Evolutionary conservation across 805 yeast genomes (phyloP), one percentile per base, ranked within the genome.

Genomic region (Cyberlindnera sargentensis): DNA sequence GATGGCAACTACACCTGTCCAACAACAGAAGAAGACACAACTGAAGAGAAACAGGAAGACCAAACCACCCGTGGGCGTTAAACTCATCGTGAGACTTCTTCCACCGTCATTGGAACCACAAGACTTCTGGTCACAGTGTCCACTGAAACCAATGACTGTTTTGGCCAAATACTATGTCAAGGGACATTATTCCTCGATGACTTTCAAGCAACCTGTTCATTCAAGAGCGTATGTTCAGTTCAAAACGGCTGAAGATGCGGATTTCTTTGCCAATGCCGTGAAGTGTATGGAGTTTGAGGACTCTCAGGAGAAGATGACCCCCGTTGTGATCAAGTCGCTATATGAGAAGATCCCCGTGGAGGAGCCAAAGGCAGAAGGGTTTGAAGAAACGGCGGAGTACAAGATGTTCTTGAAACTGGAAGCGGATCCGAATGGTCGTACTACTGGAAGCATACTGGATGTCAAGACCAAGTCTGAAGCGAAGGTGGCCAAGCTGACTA

Each of bases 191-290:
- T 60, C 74, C 0, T 36, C 41, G 1, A 61, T 59, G 20, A 70
- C 71, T 1, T 72, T 64, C 46, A 70, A 69, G 35, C 47, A 52
- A 10, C 72, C 74, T 0, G 53, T 55, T 1, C 60, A 58, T 44
- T 72, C 78, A 2, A 56, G 76, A 45, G 67, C 71, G 9, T 74
- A 70, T 52, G 47, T 71, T 3, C 44, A 47, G 9, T 66, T 74
- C 45, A 62, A 60, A 38, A 58, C 53, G n/a, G 53, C 55, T 9
- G 39, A 46, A 4, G 34, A 44, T 1, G 53, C 68, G 39, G 57
- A 52, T n/a, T 46, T 49, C 4, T 65, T 72, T 38, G 57, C 60
- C 3, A 39, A 45, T 5, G 45, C 45, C 3, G 48, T 66, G 9
- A 54, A 53, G 28, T 47, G 48, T 0, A 30, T 29, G 4, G 41